Conservation (phyloP, 2,329 filamentous ascomycete genomes). For the Fusarium pseudograminearum region DNA sequence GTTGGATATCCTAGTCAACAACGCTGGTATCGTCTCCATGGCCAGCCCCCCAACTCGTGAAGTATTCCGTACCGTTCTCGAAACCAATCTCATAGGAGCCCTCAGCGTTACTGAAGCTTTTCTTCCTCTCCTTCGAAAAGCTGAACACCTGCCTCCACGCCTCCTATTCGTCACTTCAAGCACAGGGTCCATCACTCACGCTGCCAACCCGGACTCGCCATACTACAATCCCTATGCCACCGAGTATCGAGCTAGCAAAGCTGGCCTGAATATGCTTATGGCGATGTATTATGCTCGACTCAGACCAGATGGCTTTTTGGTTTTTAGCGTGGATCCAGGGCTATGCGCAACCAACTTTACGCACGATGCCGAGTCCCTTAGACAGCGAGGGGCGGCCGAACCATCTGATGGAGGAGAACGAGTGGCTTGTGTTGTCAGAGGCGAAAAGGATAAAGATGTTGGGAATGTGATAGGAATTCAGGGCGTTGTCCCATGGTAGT, state of each 20-base stretch:
- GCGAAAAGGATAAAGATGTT: not conserved
- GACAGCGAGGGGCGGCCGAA: constrained; percentile 3
- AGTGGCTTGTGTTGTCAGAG: constrained; percentile 3
- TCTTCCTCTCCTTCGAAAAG: constrained; percentile 3
- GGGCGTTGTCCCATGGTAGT: constrained; percentile 10
- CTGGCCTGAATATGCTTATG: constrained; percentile 28
- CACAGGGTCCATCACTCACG: constrained; percentile 7
- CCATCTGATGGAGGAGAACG: not conserved
- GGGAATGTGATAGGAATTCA: not conserved
- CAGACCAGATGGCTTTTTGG: not conserved
- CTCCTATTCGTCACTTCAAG: constrained; percentile 22
- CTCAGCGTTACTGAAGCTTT: constrained; percentile 1
- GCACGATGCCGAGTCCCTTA: not conserved
- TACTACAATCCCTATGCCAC: not conserved
- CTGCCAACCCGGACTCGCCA: not conserved
- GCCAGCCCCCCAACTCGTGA: constrained; percentile 2
- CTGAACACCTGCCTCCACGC: constrained; percentile 8
- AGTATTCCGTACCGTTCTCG: not conserved
- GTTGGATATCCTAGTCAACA: constrained; percentile 18
- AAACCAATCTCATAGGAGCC: constrained; percentile 18
- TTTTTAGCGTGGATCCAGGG: constrained; percentile 10
- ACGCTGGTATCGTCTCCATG: constrained; percentile 9
- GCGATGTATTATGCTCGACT: constrained; percentile 4
- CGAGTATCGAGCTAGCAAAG: constrained; percentile 20
- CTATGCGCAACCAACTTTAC: constrained; percentile 23